Evolutionary conservation across 1,284 basidiomycete genomes (phyloP), one percentile per base, ranked within the genome.

Genomic region (Serendipita sp.): DNA sequence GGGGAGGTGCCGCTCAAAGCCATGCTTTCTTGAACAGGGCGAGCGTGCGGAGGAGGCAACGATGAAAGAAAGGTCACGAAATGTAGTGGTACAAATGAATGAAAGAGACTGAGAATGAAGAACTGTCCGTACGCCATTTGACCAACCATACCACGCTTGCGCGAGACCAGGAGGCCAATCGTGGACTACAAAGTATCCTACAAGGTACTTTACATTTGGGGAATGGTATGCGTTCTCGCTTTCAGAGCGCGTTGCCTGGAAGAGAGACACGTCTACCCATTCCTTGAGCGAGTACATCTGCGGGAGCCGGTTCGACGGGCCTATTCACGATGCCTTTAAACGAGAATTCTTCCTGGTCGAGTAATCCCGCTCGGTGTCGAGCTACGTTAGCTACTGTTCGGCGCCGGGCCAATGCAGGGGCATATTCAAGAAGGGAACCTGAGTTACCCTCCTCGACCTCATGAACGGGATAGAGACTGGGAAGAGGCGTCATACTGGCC

Each of bases 181-280:
- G 13, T 13, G 38, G 13, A 41, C 13, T 13, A 41, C 38, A 41
- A 41, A 41, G 38, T 41, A 41, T 41, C 38, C 38, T 41, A 41
- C 38, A 41, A 41, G 13, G 5, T 13, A 41, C 13, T 13, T 41
- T 41, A 13, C 13, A 41, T 41, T 41, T 41, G 5, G 29, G 47
- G n/a, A 30, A 44, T 44, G 43, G 17, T 44, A 12, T 44, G 42
- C 17, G 12, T 44, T 17, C 42, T 44, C 42, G 42, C 12, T 12
- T 12, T 44, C 42, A 53, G 26, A 53, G 26, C 12, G 49, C 49
- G 26, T 53, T 53, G 26, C 30, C 29, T 12, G 49, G 49, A 26
- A 53, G 49, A 53, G 49, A 53, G 49, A 29, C 29, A 26, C 49
- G 49, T 26, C 49, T 53, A 12, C 49, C 49, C 49, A 53, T 53